A percentile compares a stretch with the other conserved stretches of the same genome.
Evolutionary conservation across 2,329 filamentous ascomycete genomes (phyloP).

Genomic region (Fusarium nodosum): DNA sequence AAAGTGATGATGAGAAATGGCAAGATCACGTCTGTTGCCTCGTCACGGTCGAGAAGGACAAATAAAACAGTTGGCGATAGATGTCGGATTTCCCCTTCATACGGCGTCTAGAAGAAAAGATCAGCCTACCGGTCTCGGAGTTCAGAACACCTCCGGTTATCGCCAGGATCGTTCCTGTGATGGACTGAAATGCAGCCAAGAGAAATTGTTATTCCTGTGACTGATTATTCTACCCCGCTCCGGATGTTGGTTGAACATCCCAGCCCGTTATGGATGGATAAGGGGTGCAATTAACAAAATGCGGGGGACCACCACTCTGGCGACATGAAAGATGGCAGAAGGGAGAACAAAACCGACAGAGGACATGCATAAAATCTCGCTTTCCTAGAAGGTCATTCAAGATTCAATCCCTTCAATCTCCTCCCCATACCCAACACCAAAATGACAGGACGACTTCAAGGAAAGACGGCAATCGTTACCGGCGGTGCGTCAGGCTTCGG

Average conservation of each 20-base stretch:
- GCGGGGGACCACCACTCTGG: background rate
- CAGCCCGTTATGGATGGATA: background rate
- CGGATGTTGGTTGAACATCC: background rate
- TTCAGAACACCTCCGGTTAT: background rate
- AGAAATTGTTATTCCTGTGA: conserved; percentile 21
- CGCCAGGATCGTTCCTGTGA: background rate
- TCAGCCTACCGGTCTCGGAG: conserved; percentile 9
- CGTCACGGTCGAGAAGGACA: too few species aligned
- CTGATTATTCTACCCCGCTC: conserved; percentile 15
- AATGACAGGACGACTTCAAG: conserved; percentile 55
- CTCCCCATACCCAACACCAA: background rate
- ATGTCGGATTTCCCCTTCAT: background rate
- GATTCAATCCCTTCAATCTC: background rate
- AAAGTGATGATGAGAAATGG: background rate
- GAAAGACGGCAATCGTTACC: conserved; percentile 57
- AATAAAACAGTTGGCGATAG: background rate
- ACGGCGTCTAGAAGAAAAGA: background rate
- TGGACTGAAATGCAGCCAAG: conserved; percentile 3
- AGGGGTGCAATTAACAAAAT: background rate
- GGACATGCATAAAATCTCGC: background rate
- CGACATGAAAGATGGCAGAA: background rate
- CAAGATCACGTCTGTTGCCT: accelerated
- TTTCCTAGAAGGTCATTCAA: background rate
- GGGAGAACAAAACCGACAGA: background rate
- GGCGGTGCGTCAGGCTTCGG: conserved; percentile 64